Evolutionary conservation across 257 asterid genomes (phyloP), one percentile per base, ranked within the genome.

Genomic region (Craterostigma plantagineum): DNA sequence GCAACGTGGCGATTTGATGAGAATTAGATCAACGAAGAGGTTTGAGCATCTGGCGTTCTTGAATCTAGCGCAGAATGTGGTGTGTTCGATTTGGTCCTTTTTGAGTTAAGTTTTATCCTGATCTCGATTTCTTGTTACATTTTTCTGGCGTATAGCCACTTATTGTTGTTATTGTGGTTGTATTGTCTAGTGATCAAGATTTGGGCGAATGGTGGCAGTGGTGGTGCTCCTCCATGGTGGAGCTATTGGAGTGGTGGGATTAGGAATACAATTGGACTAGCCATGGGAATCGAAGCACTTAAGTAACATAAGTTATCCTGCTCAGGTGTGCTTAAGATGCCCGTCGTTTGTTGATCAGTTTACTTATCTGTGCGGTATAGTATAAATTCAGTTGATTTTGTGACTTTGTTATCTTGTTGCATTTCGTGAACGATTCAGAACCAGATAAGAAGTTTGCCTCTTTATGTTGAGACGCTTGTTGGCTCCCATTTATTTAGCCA

Each of bases 211-310:
- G 79, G 75, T 51, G 76, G 77, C 45, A 57, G 66, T 42, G 65
- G 61, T 9, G 92, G 93, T 45, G 93, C 95, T 61, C n/a, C n/a
- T n/a, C 98, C 98, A 0, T 82, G 92, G 98, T 79, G 95, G 98
- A 82, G 83, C 64, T 82, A 82, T 39, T 87, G 98, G 98, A 79
- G 98, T 66, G 98, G 93, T 63, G 95, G 98, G 46, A 79, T 83
- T 35, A 79, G 92, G 11, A 86, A 86, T 55, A 75, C 96, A 0
- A 81, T 86, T 52, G 96, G 96, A 16, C 98, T 95, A 0, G 98
- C 93, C 52, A 76, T 87, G 98, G 98, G 98, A 53, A 87, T 87
- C 47, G 93, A 87, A 66, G 93, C 98, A 0, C 61, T 87, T 57
- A 87, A 87, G 59, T 87, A n/a, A 87, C 60, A 87, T 87, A 52